Base-by-base conservation (phyloP, 2,329 filamentous ascomycete genomes). In the Cadophora sp. region DNA sequence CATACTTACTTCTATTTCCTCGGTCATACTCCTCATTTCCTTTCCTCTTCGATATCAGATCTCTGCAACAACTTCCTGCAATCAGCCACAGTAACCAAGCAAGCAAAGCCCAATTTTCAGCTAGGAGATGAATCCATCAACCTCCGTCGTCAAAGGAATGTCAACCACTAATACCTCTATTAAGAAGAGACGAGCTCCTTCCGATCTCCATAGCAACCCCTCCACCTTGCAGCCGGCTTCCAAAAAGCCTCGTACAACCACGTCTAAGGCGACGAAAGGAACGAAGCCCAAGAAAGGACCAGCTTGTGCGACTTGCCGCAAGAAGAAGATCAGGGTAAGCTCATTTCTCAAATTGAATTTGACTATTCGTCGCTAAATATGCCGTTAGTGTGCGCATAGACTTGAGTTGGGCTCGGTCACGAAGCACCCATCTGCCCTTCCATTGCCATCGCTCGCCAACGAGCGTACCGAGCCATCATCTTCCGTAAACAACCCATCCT, bases 291-390 rank as follows among this genome's bases (percentile, higher is more conserved):
- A 58, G 31, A 58, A 58, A 14, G 29, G 29, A 12, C 55, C 55
- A 31, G 55, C 55, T 1, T 58, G 55, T 8, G n/a, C 29, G n/a
- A n/a, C 55, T 58, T 58, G 55, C n/a, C 29, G 55, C 3, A 58
- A 58, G 55, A 58, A 37, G 29, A 34, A 58, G 29, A 58, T 31
- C 11, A 58, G 14, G 55, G 55, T 37, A 24, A 48, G 19, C 9
- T 8, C 22, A 9, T 9, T 9, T 22, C 6, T 22, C n/a, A 6
- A 6, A 48, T 4, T 48, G 4, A 22, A 3, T 16, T n/a, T 6
- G 11, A 22, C 19, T 48, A 8, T 7, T 14, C 34, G 8, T 56
- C 8, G 27, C 12, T 58, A 37, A 58, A 6, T 4, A 9, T 12
- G 3, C 7, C 29, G 24, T 14, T 29, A 58, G 55, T 58, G 55